Percentiles rank a stretch among this genome's conserved stretches.
phyloP scores from a whole-genome alignment of 75 land plant genomes.

The Sequoiadendron giganteum region DNA sequence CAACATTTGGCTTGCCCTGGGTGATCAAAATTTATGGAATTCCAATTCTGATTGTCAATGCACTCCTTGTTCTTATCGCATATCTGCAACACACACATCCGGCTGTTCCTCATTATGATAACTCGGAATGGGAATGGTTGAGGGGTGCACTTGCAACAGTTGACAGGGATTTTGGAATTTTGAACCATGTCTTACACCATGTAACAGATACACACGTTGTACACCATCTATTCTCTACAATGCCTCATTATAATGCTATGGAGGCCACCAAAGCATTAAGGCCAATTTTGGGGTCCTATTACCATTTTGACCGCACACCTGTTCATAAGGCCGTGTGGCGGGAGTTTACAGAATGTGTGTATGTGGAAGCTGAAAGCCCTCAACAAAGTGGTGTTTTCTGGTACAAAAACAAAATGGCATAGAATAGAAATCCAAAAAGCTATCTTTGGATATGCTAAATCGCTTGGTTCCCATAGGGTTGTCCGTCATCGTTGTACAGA shows the following conservation, averaged over 20 bases:
- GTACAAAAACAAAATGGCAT: slow-evolving; percentile 43
- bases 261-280: slow-evolving; percentile 75
- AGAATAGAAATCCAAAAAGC: neutral
- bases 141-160: slow-evolving; percentile 70
- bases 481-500: neutral
- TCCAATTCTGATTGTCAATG: slow-evolving; percentile 70
- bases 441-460: neutral
- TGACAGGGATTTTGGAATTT: slow-evolving; percentile 72
- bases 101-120: slow-evolving; percentile 65
- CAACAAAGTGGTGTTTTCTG: slow-evolving; percentile 48
- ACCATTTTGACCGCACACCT: slow-evolving; percentile 57
- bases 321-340: slow-evolving; percentile 62
- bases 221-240: slow-evolving; percentile 79
- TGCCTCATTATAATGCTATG: slow-evolving; percentile 85
- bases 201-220: slow-evolving; percentile 62
- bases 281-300: slow-evolving; percentile 25
- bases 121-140: slow-evolving; percentile 81
- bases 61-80: slow-evolving; percentile 64
- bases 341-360: slow-evolving; percentile 70
- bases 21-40: slow-evolving; percentile 55
- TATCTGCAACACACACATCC: slow-evolving; percentile 87
- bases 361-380: slow-evolving; percentile 33
- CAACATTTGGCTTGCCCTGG: slow-evolving; percentile 35
- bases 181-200: slow-evolving; percentile 76
- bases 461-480: neutral